Evolutionary conservation across 495 filamentous ascomycete species (phyloP).

Genomic region (Coniosporium apollinis): DNA sequence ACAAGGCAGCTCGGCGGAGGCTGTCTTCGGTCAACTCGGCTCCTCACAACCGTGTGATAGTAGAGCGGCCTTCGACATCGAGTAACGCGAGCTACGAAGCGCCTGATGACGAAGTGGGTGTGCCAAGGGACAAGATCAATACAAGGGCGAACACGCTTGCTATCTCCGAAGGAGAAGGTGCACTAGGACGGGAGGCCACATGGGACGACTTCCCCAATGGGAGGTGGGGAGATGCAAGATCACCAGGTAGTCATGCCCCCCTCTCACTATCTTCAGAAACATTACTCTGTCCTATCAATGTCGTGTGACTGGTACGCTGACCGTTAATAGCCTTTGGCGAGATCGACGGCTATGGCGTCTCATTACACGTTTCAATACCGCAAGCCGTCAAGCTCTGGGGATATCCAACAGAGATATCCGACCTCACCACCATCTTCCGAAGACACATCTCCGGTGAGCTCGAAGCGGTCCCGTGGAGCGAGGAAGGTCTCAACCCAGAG

Average conservation of each 20-base stretch:
- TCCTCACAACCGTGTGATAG: constrained; percentile 71
- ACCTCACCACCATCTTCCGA: constrained; percentile 66
- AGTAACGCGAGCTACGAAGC: constrained; percentile 47
- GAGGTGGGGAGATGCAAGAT: constrained; percentile 74
- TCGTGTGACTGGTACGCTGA: no score
- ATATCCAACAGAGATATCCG: constrained; percentile 43
- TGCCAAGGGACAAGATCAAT: constrained; percentile 41
- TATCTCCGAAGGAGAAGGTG: constrained; percentile 80
- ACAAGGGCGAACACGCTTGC: constrained; percentile 66
- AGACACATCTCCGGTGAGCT: constrained; percentile 62
- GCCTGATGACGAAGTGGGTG: constrained; percentile 43
- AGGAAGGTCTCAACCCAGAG: constrained; percentile 74
- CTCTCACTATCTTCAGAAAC: no score
- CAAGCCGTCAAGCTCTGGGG: constrained; percentile 76
- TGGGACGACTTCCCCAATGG: constrained; percentile 99
- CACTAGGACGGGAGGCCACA: constrained; percentile 86
- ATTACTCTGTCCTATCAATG: no score
- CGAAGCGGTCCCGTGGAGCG: constrained; percentile 76
- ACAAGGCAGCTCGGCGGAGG: constrained; percentile 16
- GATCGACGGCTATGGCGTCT: constrained; percentile 89
- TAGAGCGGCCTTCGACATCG: constrained; percentile 34
- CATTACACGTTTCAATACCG: constrained; percentile 60
- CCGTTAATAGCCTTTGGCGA: constrained; percentile 82
- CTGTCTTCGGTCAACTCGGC: constrained; percentile 33
- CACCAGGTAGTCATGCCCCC: no score